Base-by-base conservation (phyloP, 2,329 filamentous ascomycete genomes). In the Aspergillus novoparasiticus region DNA sequence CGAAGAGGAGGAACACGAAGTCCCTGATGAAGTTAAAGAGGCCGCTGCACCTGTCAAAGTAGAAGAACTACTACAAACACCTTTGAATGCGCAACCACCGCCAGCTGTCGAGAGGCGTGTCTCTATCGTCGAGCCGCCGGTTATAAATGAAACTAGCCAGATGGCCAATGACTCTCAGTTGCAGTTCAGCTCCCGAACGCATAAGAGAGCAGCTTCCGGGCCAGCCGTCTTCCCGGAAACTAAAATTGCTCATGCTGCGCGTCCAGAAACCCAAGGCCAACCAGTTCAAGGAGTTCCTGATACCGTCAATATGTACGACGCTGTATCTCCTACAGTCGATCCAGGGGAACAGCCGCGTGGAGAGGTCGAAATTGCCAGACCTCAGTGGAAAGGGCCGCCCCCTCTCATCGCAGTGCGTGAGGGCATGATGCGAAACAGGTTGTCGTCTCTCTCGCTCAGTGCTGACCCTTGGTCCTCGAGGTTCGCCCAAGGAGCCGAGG, bases 41-140 rank as follows among this genome's bases (percentile, higher is more conserved):
- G 71, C 78, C 5, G 78, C 86, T 21, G 87, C 82, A 3, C 90
- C 90, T 1, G 83, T 93, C 21, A 81, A 90, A 62, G 75, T 92
- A 1, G 80, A 85, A 12, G 87, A 88, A 65, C 82, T 93, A 36
- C 84, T 89, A 67, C 87, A 90, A 75, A 90, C 89, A 19, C 83
- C 87, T 2, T 78, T 82, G 39, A 84, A 80, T 55, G 85, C 82
- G 12, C 73, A 80, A 2, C 83, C 82, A 4, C 75, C 78, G 8
- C 76, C 81, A 11, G 74, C 76, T 28, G 58, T 71, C 30, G 70
- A 71, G 30, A 66, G 65, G 36, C 68, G 66, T 12, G 51, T 48
- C 11, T 64, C 58, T 11, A 9, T 63, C 19, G 65, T 59, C 21
- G 65, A 64, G 28, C 51, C 51, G 8, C 34, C 62, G 28, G 63